Evolutionary conservation across 1,284 basidiomycete genomes (phyloP).

Genomic region (Rhodotorula sp.): DNA sequence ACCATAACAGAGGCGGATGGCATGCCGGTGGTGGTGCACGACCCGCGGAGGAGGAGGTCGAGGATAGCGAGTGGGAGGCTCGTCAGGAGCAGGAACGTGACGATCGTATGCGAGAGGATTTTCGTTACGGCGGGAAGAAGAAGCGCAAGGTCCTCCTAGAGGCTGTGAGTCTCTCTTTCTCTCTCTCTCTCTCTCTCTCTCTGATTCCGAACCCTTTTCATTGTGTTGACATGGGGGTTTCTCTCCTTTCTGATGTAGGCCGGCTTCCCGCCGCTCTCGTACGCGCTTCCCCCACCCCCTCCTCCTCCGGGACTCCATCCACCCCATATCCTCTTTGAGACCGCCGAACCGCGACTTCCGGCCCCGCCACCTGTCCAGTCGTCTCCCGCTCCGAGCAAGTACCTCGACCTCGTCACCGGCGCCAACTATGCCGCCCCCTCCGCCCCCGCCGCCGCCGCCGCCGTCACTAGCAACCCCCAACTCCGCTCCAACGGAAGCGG

Average conservation of each 20-base stretch:
- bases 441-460: neutral
- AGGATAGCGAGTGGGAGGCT: conserved; percentile 10
- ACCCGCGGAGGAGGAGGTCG: neutral
- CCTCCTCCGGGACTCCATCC: neutral
- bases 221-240: too few relatives aligned
- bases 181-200: neutral
- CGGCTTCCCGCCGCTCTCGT: conserved; percentile 1
- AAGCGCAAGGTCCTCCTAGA: conserved; percentile 28
- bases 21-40: neutral
- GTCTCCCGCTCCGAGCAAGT: neutral
- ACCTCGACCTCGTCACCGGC: conserved; percentile 33
- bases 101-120: conserved; percentile 29
- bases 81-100: conserved; percentile 25
- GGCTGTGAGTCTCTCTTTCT: conserved; percentile 12
- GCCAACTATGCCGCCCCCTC: conserved; percentile 19
- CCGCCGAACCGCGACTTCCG: neutral
- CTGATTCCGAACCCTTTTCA: too few relatives aligned
- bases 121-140: conserved; percentile 28
- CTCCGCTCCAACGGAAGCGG: neutral
- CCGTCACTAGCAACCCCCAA: neutral
- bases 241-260: neutral
- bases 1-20: too few relatives aligned
- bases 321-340: neutral
- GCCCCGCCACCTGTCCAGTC: neutral
- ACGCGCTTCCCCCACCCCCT: neutral